Base-by-base conservation (phyloP, 2,329 filamentous ascomycete genomes). In the Plectosphaerella cucumerina region DNA sequence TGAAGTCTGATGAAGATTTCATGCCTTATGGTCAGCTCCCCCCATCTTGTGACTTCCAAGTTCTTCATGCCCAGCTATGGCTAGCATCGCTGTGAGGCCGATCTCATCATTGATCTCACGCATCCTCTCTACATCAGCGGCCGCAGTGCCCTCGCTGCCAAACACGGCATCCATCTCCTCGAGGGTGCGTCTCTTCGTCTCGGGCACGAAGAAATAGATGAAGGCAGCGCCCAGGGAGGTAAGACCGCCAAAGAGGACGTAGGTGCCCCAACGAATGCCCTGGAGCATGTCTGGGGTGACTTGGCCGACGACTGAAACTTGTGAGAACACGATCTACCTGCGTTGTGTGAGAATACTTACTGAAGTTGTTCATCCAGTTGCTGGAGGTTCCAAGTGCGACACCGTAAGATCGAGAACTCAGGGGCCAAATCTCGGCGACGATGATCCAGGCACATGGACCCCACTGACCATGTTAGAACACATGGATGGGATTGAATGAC, bases 21-120 rank as follows among this genome's bases (percentile, higher is more conserved):
- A 31, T 10, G 26, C 8, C 26, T 31, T 31, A 8, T 31, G 26
- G 26, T 31, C 26, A 9, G 26, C 9, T 31, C 26, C 26, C 8
- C 26, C 26, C 26, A 31, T 8, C 35, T 37, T 37, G 3, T 37
- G 3, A n/a, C 5, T 15, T 14, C n/a, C 35, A 4, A 15, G 3
- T 14, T 37, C 35, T 10, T 3, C 14, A 10, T 37, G 35, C 2
- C 35, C 17, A 15, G 14, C 35, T 6, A 15, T 14, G 4, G 35
- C 35, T 14, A 75, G 58, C 55, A 75, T 64, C n/a, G 66, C 65
- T 1, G 64, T 71, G 2, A 89, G 69, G 0, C 87, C 87, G 54
- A 90, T 83, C 59, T 89, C 85, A 31, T 72, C 70, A 63, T 89
- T 85, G 59, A 90, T 88, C 64, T 86, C 81, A n/a, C 77, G 76